Base-by-base conservation (phyloP, 2,329 filamentous ascomycete genomes). In the Claviceps sp. region DNA sequence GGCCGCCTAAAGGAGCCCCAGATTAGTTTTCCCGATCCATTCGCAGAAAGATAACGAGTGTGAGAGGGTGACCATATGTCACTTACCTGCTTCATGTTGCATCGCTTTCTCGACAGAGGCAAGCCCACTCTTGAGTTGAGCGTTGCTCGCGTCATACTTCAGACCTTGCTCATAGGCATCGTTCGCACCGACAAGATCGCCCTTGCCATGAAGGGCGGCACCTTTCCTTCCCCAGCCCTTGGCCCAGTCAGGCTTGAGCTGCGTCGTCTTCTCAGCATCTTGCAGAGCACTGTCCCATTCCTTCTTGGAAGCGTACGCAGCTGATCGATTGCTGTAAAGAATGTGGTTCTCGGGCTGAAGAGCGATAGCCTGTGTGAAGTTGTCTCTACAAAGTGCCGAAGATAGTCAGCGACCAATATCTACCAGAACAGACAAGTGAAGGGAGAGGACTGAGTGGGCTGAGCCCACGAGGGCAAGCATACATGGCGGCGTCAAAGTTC, bases 171-270 rank as follows among this genome's bases (percentile, higher is more conserved):
- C 87, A 67, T 94, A 98, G 22, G 94, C 89, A 62, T 96, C 89
- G 57, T 85, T 80, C 37, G 93, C 89, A 47, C 81, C 86, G 48
- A 93, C 74, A 22, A 97, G 77, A 66, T 98, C 89, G 49, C 90
- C 88, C 54, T 84, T 74, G 46, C 93, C 93, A 68, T 95, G 93
- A 37, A 90, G 77, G 52, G 93, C 93, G 57, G 89, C 85, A 59
- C 91, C 93, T 69, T 96, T 96, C 55, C 93, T 84, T 54, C 87
- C 85, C 85, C 89, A 96, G 59, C 93, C 93, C 73, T 97, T 97
- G 54, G 89, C 83, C 93, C 93, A 98, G 75, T 97, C 93, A 13
- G 91, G 86, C 77, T 98, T 97, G 68, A 98, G 75, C 70, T 95
- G 81, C 52, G 86, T 94, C 3, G 89, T 93, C 78, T 96, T 96